phyloP scores from a whole-genome alignment of 169 alveolate genomes.

The Cytauxzoon felis region DNA sequence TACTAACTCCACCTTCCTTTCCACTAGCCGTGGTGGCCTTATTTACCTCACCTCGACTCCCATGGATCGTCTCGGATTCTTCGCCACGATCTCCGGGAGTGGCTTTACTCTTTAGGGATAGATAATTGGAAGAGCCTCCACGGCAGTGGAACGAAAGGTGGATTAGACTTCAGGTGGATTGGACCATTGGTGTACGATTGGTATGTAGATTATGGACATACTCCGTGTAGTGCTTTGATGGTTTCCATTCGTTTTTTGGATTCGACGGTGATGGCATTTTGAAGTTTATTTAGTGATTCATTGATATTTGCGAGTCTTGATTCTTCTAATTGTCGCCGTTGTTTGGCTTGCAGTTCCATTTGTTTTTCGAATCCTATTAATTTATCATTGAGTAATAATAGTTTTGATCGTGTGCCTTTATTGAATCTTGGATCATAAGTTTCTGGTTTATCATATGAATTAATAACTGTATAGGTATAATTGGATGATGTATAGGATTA shows the following conservation, averaged over 20 bases:
- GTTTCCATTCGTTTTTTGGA: conserved; percentile 67
- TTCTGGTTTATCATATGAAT: conserved; percentile 15
- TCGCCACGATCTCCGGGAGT: too few species aligned
- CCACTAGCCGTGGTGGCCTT: too few species aligned
- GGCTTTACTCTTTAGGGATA: too few species aligned
- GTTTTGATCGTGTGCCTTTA: conserved; percentile 49
- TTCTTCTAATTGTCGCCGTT: conserved; percentile 50
- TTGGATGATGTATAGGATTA: not conserved
- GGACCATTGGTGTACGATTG: not conserved
- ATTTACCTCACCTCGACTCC: too few species aligned
- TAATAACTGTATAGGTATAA: conserved; percentile 1
- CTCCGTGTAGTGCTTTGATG: conserved; percentile 61
- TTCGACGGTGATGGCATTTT: conserved; percentile 54
- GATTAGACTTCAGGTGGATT: too few species aligned
- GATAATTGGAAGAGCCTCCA: too few species aligned
- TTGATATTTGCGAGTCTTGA: conserved; percentile 27
- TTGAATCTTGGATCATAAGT: conserved; percentile 44
- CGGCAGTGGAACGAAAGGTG: too few species aligned
- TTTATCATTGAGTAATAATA: conserved; percentile 46
- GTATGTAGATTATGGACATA: conserved; percentile 4
- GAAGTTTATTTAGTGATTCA: conserved; percentile 36
- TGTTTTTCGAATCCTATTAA: conserved; percentile 61
- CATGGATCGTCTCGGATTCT: too few species aligned
- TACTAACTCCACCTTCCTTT: too few species aligned
- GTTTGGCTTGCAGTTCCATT: conserved; percentile 62